Evolutionary conservation across 257 asterid genomes (phyloP).

Genomic region (Dorcoceras hygrometricum): DNA sequence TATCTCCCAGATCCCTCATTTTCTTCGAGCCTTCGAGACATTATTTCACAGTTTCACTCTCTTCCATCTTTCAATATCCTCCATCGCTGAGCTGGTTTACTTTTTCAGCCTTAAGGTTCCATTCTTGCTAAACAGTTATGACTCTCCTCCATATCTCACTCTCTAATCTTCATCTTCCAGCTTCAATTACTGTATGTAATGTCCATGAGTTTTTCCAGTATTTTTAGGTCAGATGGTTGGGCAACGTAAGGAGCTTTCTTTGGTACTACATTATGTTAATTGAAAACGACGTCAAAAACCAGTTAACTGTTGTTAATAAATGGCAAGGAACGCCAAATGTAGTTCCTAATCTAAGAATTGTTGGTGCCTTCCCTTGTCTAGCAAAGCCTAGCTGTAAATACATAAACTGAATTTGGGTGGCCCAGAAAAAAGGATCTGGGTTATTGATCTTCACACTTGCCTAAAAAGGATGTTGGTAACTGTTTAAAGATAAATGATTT

Average conservation of each 20-base stretch:
- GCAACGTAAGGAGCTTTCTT: conserved; percentile 4
- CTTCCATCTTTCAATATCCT: too few species aligned
- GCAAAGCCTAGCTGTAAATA: neutral
- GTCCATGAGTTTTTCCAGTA: too few species aligned
- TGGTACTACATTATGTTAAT: neutral
- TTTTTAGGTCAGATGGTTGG: conserved; percentile 9
- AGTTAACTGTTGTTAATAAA: neutral
- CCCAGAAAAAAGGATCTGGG: neutral
- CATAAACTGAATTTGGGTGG: neutral
- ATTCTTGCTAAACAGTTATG: too few species aligned
- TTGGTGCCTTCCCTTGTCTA: conserved; percentile 3
- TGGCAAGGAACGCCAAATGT: neutral
- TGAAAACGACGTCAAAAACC: neutral
- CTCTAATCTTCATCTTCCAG: too few species aligned
- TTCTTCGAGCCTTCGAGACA: too few species aligned
- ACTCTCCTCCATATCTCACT: too few species aligned
- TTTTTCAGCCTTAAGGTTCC: too few species aligned
- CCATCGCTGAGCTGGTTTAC: too few species aligned
- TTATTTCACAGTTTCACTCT: too few species aligned
- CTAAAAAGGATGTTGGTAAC: neutral
- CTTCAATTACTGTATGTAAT: too few species aligned
- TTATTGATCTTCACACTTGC: neutral
- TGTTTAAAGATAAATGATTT: neutral
- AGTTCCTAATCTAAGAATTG: neutral
- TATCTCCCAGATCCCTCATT: too few species aligned